Evolutionary conservation across 2,329 filamentous ascomycete genomes (phyloP), one percentile per base, ranked within the genome.

Genomic region (Alternaria sp.): DNA sequence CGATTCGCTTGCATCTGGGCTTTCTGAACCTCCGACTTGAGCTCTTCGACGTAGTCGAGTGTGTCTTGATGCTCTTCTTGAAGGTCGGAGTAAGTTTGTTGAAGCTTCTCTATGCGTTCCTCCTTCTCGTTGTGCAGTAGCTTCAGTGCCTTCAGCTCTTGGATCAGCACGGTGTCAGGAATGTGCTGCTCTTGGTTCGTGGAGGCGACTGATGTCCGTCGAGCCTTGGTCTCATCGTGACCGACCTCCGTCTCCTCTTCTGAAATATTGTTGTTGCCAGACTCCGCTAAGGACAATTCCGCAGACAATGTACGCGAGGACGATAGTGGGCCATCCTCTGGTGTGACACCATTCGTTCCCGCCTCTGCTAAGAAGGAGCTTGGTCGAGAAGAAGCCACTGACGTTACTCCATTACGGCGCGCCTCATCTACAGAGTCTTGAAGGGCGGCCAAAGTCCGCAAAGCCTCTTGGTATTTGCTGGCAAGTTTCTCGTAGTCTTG

Each of bases 301-400:
- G 93, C 95, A 68, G 93, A 97, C 70, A 97, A 90, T 74, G 93
- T 97, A 79, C 90, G 93, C 82, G 93, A 94, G 74, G 91, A 94
- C 80, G 91, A 92, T 75, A 83, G 85, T 80, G 88, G 88, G 79
- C 83, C 82, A 85, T 82, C 85, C 82, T 89, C 86, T 81, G 89
- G 63, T 61, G 69, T 93, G 77, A 87, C 82, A 75, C 88, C 90
- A 81, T 87, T 90, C 73, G 88, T 87, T 81, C 88, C 89, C 72
- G 85, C 83, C 75, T 93, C 89, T 64, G 89, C 93, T 87, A 95
- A 89, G 89, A 95, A 95, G 85, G 93, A 94, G 57, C 88, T 86
- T 12, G 91, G 91, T 22, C 91, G 85, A 57, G 79, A 80, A 53
- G 80, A 81, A 87, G 74, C 88, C 83, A 58, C 87, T 82, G 65